These are phyloP conservation scores for Globisporangium okanoganense DNA, from an alignment of 352 stramenopile species.

Conservation along the genomic window DNA sequence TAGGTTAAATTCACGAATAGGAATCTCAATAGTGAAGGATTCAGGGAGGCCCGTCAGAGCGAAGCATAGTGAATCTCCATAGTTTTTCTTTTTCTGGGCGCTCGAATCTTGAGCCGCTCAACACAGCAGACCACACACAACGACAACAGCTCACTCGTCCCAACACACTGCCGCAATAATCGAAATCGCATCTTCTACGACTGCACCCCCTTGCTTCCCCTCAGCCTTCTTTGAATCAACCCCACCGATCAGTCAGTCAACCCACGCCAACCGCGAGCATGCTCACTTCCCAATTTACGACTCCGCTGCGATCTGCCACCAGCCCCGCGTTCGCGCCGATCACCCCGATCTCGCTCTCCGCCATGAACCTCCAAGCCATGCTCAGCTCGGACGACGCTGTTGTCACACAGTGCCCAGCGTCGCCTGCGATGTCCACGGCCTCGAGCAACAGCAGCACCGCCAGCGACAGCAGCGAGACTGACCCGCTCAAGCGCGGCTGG, in stretches of 20 bases:
- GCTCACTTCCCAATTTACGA: conserved; percentile 12
- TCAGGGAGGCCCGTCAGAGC: neutral
- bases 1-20: too few relatives aligned
- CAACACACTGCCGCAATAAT: neutral
- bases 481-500: conserved; percentile 55
- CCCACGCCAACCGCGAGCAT: neutral
- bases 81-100: conserved; percentile 53
- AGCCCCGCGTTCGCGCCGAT: conserved; percentile 15
- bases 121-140: conserved; percentile 13
- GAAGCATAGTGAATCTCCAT: conserved; percentile 32
- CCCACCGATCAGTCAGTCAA: neutral
- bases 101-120: conserved; percentile 23
- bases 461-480: conserved; percentile 17
- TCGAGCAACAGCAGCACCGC: conserved; percentile 24
- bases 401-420: conserved; percentile 25
- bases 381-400: conserved; percentile 18
- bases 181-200: conserved; percentile 9
- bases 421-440: conserved; percentile 29
- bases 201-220: neutral
- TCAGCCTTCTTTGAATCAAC: conserved; percentile 3
- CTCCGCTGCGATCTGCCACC: neutral
- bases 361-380: conserved; percentile 50
- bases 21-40: conserved; percentile 17
- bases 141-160: neutral
- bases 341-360: neutral